phyloP scores from a whole-genome alignment of 768 basidiomycete genomes.

The Leccinum imitatum region DNA sequence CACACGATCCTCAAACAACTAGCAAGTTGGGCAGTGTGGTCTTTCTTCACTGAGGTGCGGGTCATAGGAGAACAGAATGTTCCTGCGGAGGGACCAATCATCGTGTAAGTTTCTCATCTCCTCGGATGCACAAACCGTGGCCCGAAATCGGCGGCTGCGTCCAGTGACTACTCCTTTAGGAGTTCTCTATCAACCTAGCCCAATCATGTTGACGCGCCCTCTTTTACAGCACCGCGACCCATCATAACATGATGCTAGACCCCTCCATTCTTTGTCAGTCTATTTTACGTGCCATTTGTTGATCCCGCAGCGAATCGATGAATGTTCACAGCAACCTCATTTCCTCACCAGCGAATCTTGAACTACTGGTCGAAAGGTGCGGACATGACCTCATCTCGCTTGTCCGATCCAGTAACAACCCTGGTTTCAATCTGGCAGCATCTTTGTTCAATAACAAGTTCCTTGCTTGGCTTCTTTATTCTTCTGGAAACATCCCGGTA shows the following conservation, averaged over 20 bases:
- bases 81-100: slow-evolving; percentile 83
- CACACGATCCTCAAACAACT: slow-evolving; percentile 73
- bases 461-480: slow-evolving; percentile 69
- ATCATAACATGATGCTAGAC: slow-evolving; percentile 96
- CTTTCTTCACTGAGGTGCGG: slow-evolving; percentile 88
- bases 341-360: slow-evolving; percentile 78
- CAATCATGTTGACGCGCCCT: slow-evolving; percentile 14
- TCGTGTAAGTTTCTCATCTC: slow-evolving; percentile 63
- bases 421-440: slow-evolving; percentile 40
- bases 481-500: slow-evolving; percentile 97
- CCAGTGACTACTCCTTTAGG: neutral
- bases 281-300: slow-evolving; percentile 12
- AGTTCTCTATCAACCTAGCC: neutral
- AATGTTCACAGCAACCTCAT: slow-evolving; percentile 60
- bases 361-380: slow-evolving; percentile 95
- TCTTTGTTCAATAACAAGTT: slow-evolving; percentile 80
- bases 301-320: slow-evolving; percentile 17
- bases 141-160: slow-evolving; percentile 5
- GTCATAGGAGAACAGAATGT: slow-evolving; percentile 89
- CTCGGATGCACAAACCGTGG: neutral
- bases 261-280: slow-evolving; percentile 76
- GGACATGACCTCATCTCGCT: slow-evolving; percentile 14
- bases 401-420: slow-evolving; percentile 11
- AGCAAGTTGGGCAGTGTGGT: slow-evolving; percentile 71
- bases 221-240: slow-evolving; percentile 67